Evolutionary conservation across 2,329 filamentous ascomycete genomes (phyloP), one percentile per base, ranked within the genome.

Genomic region (Colletotrichum sp.): DNA sequence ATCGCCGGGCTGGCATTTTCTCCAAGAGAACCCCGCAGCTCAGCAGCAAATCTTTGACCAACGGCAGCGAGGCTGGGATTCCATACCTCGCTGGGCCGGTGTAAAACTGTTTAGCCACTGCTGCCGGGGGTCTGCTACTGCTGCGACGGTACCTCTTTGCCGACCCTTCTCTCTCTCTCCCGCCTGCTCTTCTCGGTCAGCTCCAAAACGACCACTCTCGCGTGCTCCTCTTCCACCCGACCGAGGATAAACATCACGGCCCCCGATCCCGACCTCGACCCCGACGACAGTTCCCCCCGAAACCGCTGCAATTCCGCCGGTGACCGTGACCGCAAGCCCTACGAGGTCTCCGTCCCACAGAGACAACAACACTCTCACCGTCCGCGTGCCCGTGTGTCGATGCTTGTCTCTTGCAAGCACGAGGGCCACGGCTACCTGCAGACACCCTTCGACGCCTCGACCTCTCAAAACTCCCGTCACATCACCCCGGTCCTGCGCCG

Each of bases 181-280:
- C 69, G 55, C 16, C 39, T 21, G 12, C 28, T 67, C 36, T 52
- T 55, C 28, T 30, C 21, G 21, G 60, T 65, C 57, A 70, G 74
- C 71, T 76, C 59, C 32, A 65, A 24, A 39, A 74, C 60, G 60
- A 76, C 71, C 39, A 65, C 66, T 52, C 59, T 76, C 65, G 74
- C 71, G 71, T 76, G 74, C 71, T 70, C 72, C 72, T 75, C 68
- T 70, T 77, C 63, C 73, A 68, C 73, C 63, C 55, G 72, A 76
- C 77, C 77, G 77, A 78, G 77, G 75, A 76, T 75, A 75, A 78
- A 71, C 64, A 77, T 68, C 52, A 66, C 59, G 66, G 75, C 55
- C 48, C 60, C 39, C 32, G 34, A 64, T 24, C n/a, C 55, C 63
- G 57, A 67, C 36, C 64, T 36, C 73, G 30, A 67, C 32, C 55